Conservation (phyloP, 306 rosid genomes). For the Macrotyloma uniflorum region DNA sequence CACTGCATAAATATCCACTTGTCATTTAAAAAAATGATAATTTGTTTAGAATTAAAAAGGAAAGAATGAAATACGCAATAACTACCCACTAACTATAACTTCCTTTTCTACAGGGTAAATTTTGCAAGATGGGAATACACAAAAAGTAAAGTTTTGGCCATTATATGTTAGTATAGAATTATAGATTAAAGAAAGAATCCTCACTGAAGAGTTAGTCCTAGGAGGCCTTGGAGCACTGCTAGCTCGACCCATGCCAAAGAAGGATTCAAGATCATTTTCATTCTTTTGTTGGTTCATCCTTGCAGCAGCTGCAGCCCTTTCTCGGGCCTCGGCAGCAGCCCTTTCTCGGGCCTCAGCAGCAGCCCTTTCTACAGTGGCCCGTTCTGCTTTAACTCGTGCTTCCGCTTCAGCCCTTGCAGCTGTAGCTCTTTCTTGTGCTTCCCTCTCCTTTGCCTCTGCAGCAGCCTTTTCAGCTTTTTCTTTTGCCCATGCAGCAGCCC, state of each 20-base stretch:
- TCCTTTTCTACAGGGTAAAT: background rate
- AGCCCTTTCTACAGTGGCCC: constrained; percentile 81
- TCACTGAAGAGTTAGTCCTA: constrained; percentile 74
- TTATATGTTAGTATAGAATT: constrained; percentile 27
- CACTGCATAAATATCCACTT: background rate
- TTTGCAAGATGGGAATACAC: constrained; percentile 10
- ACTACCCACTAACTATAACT: constrained; percentile 23
- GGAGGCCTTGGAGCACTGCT: constrained; percentile 96
- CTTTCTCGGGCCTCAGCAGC: constrained; percentile 86
- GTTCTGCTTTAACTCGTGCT: constrained; percentile 78
- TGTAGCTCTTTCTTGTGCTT: constrained; percentile 50
- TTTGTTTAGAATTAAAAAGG: constrained; percentile 15
- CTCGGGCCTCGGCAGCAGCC: constrained; percentile 72
- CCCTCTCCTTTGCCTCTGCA: constrained; percentile 57
- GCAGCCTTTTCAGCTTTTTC: constrained; percentile 78
- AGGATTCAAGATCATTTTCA: constrained; percentile 83
- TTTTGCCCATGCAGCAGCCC: constrained; percentile 91
- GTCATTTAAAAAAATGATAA: constrained; percentile 11
- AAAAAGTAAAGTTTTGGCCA: constrained; percentile 21
- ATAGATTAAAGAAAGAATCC: constrained; percentile 38
- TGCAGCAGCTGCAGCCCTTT: constrained; percentile 78
- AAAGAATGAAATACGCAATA: constrained; percentile 26
- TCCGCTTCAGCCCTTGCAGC: constrained; percentile 67
- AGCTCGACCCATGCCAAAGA: constrained; percentile 76
- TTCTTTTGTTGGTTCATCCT: constrained; percentile 78